Evolutionary conservation across 2,329 filamentous ascomycete genomes (phyloP).

Genomic region (Fusarium pseudoanthophilum): DNA sequence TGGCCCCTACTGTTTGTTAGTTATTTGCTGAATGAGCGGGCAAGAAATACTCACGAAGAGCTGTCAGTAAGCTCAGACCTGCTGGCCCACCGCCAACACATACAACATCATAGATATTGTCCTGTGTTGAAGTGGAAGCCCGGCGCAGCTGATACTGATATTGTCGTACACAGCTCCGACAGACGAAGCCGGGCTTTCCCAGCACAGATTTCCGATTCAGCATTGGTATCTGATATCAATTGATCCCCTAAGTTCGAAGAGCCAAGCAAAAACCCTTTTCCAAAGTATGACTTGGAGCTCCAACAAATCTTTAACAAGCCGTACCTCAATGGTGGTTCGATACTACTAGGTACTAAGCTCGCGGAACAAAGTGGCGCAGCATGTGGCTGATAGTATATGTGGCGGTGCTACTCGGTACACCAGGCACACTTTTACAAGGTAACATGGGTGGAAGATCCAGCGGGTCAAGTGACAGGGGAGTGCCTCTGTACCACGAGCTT

Average conservation of each 20-base stretch:
- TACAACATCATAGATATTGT: conserved; percentile 91
- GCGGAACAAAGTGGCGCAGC: conserved; percentile 23
- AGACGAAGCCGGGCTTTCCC: conserved; percentile 53
- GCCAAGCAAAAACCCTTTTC: conserved; percentile 10
- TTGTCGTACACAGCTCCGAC: conserved; percentile 58
- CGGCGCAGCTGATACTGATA: conserved; percentile 51
- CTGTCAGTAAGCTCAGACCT: conserved; percentile 83
- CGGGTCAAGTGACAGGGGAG: conserved; percentile 41
- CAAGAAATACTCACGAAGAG: conserved; percentile 67
- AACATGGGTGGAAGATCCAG: neutral
- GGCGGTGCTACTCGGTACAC: conserved; percentile 17
- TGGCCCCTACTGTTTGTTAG: conserved; percentile 68
- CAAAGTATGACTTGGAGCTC: conserved; percentile 26
- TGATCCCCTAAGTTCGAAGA: neutral
- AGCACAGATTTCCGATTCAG: conserved; percentile 42
- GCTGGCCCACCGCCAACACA: conserved; percentile 91
- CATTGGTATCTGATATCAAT: conserved; percentile 38
- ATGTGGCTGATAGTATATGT: neutral
- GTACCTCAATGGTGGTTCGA: conserved; percentile 43
- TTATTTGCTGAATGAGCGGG: neutral
- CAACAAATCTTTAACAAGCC: conserved; percentile 20
- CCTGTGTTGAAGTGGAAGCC: conserved; percentile 57
- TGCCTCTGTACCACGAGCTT: conserved; percentile 4
- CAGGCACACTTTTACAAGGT: neutral
- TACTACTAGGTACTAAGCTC: conserved; percentile 7